These are phyloP conservation scores for Wolfiporia cocos DNA, from an alignment of 1,284 basidiomycete species.

Conservation along the genomic window DNA sequence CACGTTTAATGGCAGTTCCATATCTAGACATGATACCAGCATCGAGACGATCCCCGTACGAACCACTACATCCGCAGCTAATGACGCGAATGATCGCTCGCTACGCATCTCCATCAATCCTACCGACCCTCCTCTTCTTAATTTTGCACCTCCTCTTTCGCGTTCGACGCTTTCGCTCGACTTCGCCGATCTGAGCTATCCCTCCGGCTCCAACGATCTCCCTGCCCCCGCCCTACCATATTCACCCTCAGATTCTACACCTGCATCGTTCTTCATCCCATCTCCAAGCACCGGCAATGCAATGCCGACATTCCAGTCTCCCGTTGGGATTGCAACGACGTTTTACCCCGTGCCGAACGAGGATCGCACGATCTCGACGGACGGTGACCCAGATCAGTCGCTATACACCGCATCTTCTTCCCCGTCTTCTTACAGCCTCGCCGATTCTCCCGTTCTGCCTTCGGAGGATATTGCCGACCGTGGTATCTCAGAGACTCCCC, in stretches of 20 bases:
- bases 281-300: background rate
- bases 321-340: constrained; percentile 11
- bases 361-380: constrained; percentile 10
- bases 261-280: background rate
- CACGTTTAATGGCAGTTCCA: too few relatives aligned
- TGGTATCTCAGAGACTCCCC: background rate
- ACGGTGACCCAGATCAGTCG: constrained; percentile 2
- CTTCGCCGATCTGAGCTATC: background rate
- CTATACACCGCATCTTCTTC: constrained; percentile 6
- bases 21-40: constrained; percentile 3
- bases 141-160: constrained; percentile 1
- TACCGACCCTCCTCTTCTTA: background rate
- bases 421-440: constrained; percentile 6
- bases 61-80: constrained; percentile 1
- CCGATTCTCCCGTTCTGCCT: constrained; percentile 24
- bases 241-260: constrained; percentile 3
- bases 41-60: constrained; percentile 2
- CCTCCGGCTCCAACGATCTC: background rate
- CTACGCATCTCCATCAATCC: background rate
- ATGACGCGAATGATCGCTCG: background rate
- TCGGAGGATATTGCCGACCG: constrained; percentile 6
- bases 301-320: background rate
- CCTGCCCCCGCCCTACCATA: background rate
- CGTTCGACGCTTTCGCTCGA: background rate
- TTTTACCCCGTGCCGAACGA: constrained; percentile 10